Base-by-base conservation (phyloP, 805 yeast genomes). In the Gaillardinia entomophila region DNA sequence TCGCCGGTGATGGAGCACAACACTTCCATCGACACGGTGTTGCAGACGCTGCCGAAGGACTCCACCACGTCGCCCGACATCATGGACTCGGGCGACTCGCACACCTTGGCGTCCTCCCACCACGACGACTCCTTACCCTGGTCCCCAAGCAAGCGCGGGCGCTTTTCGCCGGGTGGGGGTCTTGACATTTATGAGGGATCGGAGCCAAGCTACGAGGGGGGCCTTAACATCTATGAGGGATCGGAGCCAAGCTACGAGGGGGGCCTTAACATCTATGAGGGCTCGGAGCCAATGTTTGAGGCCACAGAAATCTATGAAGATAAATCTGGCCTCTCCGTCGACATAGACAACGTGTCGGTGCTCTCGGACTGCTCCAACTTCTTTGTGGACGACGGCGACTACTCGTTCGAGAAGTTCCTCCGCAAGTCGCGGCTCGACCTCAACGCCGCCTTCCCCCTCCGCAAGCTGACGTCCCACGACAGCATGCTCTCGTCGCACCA, bases 341-440 rank as follows among this genome's bases (percentile, higher is more conserved):
- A 25, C 16, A n/a, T 12, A 14, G 16, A n/a, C 16, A 6, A 12
- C 22, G n/a, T 11, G 12, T n/a, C 22, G 13, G 12, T 4, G n/a
- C 8, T 16, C 5, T 26, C 28, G 5, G 20, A 17, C 12, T 6
- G 5, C 8, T 10, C 19, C 13, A 12, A 5, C 22, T 4, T 12
- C 19, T 10, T 6, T 5, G 6, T 8, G 8, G 25, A n/a, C 5
- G 13, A 23, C 5, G 25, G 10, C 6, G 13, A 6, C 25, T 6
- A n/a, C 12, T 6, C 11, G 5, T 27, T 27, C 15, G 60, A 51
- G 10, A 44, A 43, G 10, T 66, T 44, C 36, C 44, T 66, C 28
- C 45, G 71, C 16, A 48, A 48, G 27, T 58, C 68, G 3, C 41
- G 66, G 24, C 34, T 57, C 1, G 57, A 62, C 34, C 48, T 65